phyloP scores from a whole-genome alignment of 805 yeast genomes.

The Kluyveromyces wickerhamii region DNA sequence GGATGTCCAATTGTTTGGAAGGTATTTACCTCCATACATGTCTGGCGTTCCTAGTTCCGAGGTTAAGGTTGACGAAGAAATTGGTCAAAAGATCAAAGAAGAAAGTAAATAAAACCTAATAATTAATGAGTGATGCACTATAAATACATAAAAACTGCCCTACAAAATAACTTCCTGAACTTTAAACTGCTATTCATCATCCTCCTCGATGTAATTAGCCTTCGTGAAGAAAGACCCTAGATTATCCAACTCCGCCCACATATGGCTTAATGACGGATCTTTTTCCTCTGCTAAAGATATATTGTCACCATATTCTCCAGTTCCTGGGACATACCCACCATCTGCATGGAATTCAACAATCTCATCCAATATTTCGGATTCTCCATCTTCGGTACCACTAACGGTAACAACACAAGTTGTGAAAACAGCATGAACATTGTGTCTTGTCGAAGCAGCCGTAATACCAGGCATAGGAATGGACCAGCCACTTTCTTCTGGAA shows the following conservation, averaged over 20 bases:
- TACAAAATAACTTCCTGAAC: no score
- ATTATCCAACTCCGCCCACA: conserved; percentile 89
- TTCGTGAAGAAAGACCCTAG: conserved; percentile 83
- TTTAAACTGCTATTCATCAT: no score
- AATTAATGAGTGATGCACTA: conserved; percentile 1
- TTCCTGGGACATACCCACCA: conserved; percentile 23
- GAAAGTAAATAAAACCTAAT: neutral
- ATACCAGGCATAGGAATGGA: conserved; percentile 92
- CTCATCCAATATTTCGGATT: conserved; percentile 19
- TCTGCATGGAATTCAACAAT: conserved; percentile 29
- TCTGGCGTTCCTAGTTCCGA: conserved; percentile 10
- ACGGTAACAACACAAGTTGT: conserved; percentile 56
- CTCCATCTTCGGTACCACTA: conserved; percentile 14
- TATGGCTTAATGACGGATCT: conserved; percentile 73
- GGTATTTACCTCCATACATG: conserved; percentile 81
- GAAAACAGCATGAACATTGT: conserved; percentile 92
- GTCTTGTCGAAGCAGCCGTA: conserved; percentile 79
- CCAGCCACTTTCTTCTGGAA: conserved; percentile 92
- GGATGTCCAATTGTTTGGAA: conserved; percentile 79
- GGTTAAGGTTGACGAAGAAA: neutral
- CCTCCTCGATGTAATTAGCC: conserved; percentile 29
- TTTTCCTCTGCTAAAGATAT: conserved; percentile 43
- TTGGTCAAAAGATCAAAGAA: neutral
- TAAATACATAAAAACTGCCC: neutral
- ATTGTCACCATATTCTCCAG: conserved; percentile 24